Evolutionary conservation across 2,329 filamentous ascomycete species (phyloP).

Genomic region (Nigrospora oryzae): DNA sequence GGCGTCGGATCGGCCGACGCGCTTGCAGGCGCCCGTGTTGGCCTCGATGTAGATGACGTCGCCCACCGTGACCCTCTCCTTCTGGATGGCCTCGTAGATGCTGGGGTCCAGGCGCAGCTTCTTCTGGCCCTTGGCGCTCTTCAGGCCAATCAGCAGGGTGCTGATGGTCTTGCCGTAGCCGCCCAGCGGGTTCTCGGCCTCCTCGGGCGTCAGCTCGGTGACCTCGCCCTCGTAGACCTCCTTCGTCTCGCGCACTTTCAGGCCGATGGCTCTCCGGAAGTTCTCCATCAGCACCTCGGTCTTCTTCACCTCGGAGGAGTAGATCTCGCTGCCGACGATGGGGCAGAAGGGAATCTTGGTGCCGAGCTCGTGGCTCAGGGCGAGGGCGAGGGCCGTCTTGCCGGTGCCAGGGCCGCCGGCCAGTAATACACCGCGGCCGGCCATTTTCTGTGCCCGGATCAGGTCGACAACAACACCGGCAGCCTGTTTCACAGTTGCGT

Average conservation of each 20-base stretch:
- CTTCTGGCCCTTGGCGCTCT: slow-evolving; percentile 95
- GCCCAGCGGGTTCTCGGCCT: slow-evolving; percentile 93
- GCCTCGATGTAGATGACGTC: slow-evolving; percentile 99
- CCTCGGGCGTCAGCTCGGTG: slow-evolving; percentile 92
- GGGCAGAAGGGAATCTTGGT: slow-evolving; percentile 98
- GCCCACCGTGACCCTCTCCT: slow-evolving; percentile 90
- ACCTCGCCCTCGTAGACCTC: slow-evolving; percentile 99
- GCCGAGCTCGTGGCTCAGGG: slow-evolving; percentile 92
- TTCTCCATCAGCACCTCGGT: slow-evolving; percentile 99
- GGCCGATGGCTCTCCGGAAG: slow-evolving; percentile 89
- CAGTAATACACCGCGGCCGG: slow-evolving; percentile 83
- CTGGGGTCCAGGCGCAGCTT: slow-evolving; percentile 94
- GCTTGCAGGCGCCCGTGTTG: slow-evolving; percentile 96
- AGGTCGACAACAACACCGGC: slow-evolving; percentile 94
- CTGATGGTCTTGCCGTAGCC: slow-evolving; percentile 97
- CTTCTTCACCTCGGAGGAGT: slow-evolving; percentile 98
- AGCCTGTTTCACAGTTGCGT: slow-evolving; percentile 45
- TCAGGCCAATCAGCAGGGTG: slow-evolving; percentile 86
- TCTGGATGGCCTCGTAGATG: slow-evolving; percentile 98
- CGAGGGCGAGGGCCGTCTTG: slow-evolving; percentile 92
- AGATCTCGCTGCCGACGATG: slow-evolving; percentile 96
- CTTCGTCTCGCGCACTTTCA: slow-evolving; percentile 97
- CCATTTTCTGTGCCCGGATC: slow-evolving; percentile 96
- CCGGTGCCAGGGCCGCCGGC: slow-evolving; percentile 93
- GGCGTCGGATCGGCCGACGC: slow-evolving; percentile 89